Conservation (phyloP, 2,329 filamentous ascomycete species). For the Fusarium falciforme region DNA sequence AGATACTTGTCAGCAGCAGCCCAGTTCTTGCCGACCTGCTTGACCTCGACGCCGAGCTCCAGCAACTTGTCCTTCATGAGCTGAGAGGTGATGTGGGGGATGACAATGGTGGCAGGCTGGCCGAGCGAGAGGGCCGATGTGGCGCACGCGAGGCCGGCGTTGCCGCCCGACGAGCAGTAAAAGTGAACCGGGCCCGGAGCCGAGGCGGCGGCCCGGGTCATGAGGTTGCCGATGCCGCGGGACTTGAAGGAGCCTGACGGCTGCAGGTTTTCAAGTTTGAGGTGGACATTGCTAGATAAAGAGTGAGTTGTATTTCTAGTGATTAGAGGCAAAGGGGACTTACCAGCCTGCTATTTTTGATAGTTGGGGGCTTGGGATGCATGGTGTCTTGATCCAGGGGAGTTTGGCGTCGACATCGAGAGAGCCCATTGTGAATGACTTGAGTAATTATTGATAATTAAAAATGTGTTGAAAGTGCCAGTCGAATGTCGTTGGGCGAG, state of each 20-base stretch:
- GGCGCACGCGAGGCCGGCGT: slow-evolving; percentile 85
- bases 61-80: slow-evolving; percentile 79
- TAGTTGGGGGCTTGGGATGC: slow-evolving; percentile 73
- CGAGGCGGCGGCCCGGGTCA: slow-evolving; percentile 56
- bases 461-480: background rate
- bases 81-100: slow-evolving; percentile 73
- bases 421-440: slow-evolving; percentile 53
- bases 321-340: slow-evolving; percentile 34
- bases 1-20: slow-evolving; percentile 76
- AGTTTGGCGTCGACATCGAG: slow-evolving; percentile 52
- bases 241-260: slow-evolving; percentile 91
- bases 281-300: slow-evolving; percentile 73
- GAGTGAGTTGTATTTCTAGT: slow-evolving; percentile 1
- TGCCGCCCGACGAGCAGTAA: slow-evolving; percentile 84
- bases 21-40: slow-evolving; percentile 76
- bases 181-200: slow-evolving; percentile 67
- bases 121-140: slow-evolving; percentile 74
- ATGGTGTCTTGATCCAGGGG: slow-evolving; percentile 79
- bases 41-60: slow-evolving; percentile 75
- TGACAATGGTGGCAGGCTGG: slow-evolving; percentile 78
- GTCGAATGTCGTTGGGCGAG: background rate
- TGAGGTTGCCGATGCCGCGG: slow-evolving; percentile 78
- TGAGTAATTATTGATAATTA: background rate
- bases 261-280: slow-evolving; percentile 88
- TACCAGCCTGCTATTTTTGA: slow-evolving; percentile 80